Evolutionary conservation across 495 filamentous ascomycete species (phyloP).

Genomic region (Talaromyces wortmannii): DNA sequence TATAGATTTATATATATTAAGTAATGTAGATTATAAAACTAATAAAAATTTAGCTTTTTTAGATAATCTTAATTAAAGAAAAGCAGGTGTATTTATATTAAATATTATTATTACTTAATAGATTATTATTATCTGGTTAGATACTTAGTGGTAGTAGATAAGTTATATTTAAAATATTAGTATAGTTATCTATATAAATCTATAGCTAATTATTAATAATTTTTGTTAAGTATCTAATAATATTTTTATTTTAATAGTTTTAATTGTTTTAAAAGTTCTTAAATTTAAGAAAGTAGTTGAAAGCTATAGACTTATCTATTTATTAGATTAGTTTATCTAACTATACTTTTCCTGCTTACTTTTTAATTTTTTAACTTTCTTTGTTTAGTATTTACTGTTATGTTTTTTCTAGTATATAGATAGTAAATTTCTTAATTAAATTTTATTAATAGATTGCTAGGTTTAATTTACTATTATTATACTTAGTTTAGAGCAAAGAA

Average conservation of each 20-base stretch:
- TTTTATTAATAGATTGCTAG: no score
- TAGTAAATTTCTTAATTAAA: conserved; percentile 9
- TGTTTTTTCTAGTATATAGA: conserved; percentile 7
- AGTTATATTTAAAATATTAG: background rate
- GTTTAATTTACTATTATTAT: no score
- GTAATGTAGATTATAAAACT: background rate
- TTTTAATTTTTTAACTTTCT: background rate
- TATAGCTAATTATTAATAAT: background rate
- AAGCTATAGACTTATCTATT: background rate
- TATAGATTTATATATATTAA: background rate
- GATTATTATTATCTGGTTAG: no score
- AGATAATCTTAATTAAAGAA: no score
- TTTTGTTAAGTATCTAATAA: background rate
- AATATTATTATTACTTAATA: no score
- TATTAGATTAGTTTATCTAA: background rate
- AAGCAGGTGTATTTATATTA: no score
- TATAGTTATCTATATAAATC: background rate
- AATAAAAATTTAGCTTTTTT: no score
- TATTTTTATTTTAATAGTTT: background rate
- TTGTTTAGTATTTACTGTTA: background rate
- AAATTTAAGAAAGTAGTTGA: background rate
- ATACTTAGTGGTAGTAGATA: no score
- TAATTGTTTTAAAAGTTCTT: background rate
- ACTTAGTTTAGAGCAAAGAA: no score
- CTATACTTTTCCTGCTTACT: background rate